Conservation (phyloP, 2,329 filamentous ascomycete species). For the Beauveria rudraprayagi region DNA sequence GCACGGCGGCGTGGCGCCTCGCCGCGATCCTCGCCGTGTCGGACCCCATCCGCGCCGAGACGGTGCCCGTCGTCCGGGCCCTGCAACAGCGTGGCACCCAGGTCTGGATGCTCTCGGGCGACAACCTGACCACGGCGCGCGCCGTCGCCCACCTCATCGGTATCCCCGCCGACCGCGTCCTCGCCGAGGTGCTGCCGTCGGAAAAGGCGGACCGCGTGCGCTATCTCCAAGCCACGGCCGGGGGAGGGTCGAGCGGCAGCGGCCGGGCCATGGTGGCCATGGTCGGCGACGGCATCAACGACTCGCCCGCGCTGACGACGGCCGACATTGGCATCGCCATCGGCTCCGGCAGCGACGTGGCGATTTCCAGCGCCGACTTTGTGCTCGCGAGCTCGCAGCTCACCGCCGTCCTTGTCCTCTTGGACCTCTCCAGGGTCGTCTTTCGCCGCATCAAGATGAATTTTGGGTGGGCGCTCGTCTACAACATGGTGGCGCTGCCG, state of each 20-base stretch:
- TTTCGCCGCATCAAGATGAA: constrained; percentile 77
- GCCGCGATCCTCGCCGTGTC: constrained; percentile 66
- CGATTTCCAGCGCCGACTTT: constrained; percentile 73
- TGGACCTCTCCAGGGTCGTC: constrained; percentile 62
- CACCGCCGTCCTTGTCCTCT: constrained; percentile 60
- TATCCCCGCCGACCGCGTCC: constrained; percentile 65
- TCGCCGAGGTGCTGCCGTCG: constrained; percentile 78
- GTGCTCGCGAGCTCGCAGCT: constrained; percentile 71
- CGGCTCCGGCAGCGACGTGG: constrained; percentile 75
- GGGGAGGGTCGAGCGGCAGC: constrained; percentile 15
- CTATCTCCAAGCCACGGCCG: constrained; percentile 48
- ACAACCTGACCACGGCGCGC: constrained; percentile 76
- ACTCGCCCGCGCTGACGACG: constrained; percentile 70
- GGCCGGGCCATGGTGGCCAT: constrained; percentile 59
- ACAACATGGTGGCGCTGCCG: constrained; percentile 71
- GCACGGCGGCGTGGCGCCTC: constrained; percentile 38
- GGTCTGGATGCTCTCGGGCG: constrained; percentile 89
- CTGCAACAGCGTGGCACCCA: constrained; percentile 59
- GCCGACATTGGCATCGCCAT: constrained; percentile 82
- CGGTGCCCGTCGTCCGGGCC: constrained; percentile 52
- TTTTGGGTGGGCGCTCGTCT: constrained; percentile 77
- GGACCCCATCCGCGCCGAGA: constrained; percentile 72
- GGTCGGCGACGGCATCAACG: constrained; percentile 86
- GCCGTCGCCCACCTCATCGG: constrained; percentile 71
- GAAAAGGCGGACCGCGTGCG: constrained; percentile 70